Base-by-base conservation (phyloP, 768 basidiomycete species). In the Porphyrellus cyaneotinctus region DNA sequence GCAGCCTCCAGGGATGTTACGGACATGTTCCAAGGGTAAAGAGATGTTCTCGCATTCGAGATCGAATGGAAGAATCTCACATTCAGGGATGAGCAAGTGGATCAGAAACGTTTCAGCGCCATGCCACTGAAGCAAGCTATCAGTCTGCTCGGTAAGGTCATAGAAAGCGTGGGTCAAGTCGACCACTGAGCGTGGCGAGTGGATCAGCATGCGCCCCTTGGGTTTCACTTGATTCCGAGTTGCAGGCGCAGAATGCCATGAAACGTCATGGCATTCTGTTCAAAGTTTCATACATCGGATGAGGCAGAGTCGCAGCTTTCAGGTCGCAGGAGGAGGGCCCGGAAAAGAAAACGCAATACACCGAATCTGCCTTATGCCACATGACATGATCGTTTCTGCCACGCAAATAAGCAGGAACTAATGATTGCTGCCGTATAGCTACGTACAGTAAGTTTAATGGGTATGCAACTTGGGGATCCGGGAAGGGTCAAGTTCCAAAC, bases 81-180 rank as follows among this genome's bases (percentile, higher is more conserved):
- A 47, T 58, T 56, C 62, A 67, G 62, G 59, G 64, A 46, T 46
- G 61, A 54, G 28, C 38, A 30, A 36, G 64, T 66, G 59, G 64
- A 53, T 66, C 59, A 50, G 53, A 64, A 63, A 59, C 46, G 48
- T 62, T 63, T 65, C 63, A 60, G 39, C 28, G 33, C 51, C 52
- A 52, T 51, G 26, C 26, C 26, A 28, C 26, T 28, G 52, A 50
- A 47, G 58, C 43, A 46, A 56, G 59, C 24, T n/a, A 36, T 43
- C 23, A 20, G 13, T n/a, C n/a, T 26, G n/a, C 44, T 37, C 44
- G 48, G 52, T 46, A 47, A 49, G 57, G 47, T 42, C 52, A 50
- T 15, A 13, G 37, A 41, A 36, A 52, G 49, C 22, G 53, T 54
- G 60, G 53, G 51, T 57, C 54, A 43, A 51, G 43, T 38, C 43